phyloP scores from a whole-genome alignment of 148 eudicot genomes.

The Drosera capensis region DNA sequence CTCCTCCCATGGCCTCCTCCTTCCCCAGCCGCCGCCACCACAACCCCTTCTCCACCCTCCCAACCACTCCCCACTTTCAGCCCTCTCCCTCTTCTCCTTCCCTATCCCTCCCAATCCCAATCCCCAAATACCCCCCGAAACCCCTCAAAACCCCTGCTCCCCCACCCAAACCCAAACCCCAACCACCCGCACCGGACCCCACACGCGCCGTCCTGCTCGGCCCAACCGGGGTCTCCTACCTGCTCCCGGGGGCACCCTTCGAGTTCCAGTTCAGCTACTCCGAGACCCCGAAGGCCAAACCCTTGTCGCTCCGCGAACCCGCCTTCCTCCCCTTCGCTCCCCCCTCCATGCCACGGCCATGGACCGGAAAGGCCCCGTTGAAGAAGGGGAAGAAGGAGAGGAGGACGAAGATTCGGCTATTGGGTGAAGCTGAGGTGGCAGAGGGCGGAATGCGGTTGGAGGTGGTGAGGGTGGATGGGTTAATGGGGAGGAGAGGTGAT shows the following conservation, averaged over 20 bases:
- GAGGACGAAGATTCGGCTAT: conserved; percentile 39
- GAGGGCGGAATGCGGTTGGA: conserved; percentile 27
- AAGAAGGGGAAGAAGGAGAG: conserved; percentile 26
- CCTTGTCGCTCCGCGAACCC: conserved; percentile 70
- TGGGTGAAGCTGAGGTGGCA: conserved; percentile 17
- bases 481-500: conserved; percentile 27
- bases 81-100: conserved; percentile 9
- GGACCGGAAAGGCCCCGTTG: conserved; percentile 95
- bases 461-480: conserved; percentile 25
- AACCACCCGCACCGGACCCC: conserved; percentile 7
- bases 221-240: conserved; percentile 66
- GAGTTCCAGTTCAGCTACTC: conserved; percentile 90
- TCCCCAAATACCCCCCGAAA: conserved; percentile 53
- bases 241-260: conserved; percentile 77
- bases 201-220: conserved; percentile 41
- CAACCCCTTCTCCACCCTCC: conserved; percentile 59
- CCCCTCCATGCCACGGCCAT: conserved; percentile 78
- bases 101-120: conserved; percentile 41
- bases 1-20: too few species aligned
- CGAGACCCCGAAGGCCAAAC: conserved; percentile 69
- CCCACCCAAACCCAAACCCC: too few species aligned
- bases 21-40: too few species aligned
- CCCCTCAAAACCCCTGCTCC: conserved; percentile 25
- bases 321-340: conserved; percentile 88
- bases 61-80: conserved; percentile 21